phyloP scores from a whole-genome alignment of 352 stramenopile species.

The Pythium sp. region DNA sequence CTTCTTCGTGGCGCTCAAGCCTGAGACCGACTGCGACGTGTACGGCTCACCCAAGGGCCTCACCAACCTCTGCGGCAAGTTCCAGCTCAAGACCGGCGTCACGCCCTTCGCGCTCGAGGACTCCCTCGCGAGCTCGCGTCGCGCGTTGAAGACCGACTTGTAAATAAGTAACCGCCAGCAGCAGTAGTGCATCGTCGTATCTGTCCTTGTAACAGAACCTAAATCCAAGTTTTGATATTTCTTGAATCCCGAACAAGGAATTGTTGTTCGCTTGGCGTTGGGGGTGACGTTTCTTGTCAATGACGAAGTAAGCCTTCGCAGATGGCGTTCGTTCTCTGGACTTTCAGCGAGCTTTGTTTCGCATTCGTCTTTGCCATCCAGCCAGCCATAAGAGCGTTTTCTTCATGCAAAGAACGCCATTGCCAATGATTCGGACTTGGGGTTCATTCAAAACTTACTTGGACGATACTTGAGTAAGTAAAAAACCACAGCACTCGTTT shows the following conservation, averaged over 20 bases:
- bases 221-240: neutral
- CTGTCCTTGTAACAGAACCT: neutral
- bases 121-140: neutral
- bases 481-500: neutral
- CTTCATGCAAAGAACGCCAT: neutral
- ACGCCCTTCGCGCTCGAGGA: constrained; percentile 12
- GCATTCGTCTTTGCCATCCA: neutral
- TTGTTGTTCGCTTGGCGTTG: neutral
- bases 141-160: constrained; percentile 1
- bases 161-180: neutral
- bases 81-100: constrained; percentile 22
- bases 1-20: constrained; percentile 56
- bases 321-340: neutral
- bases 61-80: constrained; percentile 37
- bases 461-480: neutral
- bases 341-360: neutral
- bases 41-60: constrained; percentile 23
- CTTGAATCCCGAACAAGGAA: neutral
- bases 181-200: neutral
- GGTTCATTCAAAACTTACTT: neutral
- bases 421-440: neutral
- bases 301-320: too few relatives aligned
- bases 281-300: neutral
- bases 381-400: neutral
- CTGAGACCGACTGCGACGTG: constrained; percentile 49